phyloP scores from a whole-genome alignment of 2,329 filamentous ascomycete genomes.

The Ophiostoma ulmi region DNA sequence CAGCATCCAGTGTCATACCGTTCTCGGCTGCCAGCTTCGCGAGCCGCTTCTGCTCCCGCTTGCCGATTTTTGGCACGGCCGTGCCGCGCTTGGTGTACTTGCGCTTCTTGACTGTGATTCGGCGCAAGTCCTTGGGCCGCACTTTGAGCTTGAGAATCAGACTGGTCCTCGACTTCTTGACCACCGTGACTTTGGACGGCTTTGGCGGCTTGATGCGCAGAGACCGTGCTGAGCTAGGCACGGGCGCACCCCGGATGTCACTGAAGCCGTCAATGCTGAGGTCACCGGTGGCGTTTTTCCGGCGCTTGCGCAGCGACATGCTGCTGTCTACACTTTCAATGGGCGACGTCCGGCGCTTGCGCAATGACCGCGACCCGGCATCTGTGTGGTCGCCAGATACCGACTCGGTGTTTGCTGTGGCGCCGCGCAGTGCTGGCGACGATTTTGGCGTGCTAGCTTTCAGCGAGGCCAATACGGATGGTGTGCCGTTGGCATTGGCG shows the following conservation, averaged over 20 bases:
- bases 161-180: constrained; percentile 40
- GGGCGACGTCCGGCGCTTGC: constrained; percentile 80
- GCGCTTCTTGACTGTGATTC: constrained; percentile 55
- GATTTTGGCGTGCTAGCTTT: constrained; percentile 60
- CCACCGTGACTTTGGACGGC: constrained; percentile 39
- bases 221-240: constrained; percentile 51
- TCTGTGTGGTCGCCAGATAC: constrained; percentile 73
- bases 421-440: constrained; percentile 62
- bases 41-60: constrained; percentile 24
- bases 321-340: constrained; percentile 55
- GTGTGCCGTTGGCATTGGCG: constrained; percentile 32
- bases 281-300: constrained; percentile 45
- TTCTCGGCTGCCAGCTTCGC: constrained; percentile 17
- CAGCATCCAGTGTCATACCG: background rate
- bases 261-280: constrained; percentile 35
- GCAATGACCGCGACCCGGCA: constrained; percentile 64
- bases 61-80: constrained; percentile 34
- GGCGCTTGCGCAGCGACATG: constrained; percentile 50
- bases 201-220: constrained; percentile 48
- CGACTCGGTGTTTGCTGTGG: constrained; percentile 57
- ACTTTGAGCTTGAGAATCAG: constrained; percentile 57
- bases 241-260: constrained; percentile 33
- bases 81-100: constrained; percentile 48
- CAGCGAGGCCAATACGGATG: constrained; percentile 33
- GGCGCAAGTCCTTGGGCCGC: constrained; percentile 53